Base-by-base conservation (phyloP, 495 filamentous ascomycete genomes). In the Lindgomyces ingoldianus region DNA sequence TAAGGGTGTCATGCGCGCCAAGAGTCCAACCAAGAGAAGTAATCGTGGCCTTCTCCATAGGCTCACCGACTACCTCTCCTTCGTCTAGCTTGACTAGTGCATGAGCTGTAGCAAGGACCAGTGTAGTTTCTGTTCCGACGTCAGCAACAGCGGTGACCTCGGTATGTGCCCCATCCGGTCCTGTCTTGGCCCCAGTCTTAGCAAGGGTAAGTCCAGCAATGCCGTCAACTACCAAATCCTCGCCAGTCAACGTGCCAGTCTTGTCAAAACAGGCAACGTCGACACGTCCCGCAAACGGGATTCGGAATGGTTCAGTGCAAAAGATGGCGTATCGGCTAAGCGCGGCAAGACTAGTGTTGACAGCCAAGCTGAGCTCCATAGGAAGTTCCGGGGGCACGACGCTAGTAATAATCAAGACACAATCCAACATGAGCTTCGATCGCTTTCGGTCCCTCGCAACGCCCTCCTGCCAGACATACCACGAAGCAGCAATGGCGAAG, bases 241-340 rank as follows among this genome's bases (percentile, higher is more conserved):
- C 94, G 26, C 94, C 94, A 45, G 94, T 99, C 51, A 99, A 76
- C 3, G 94, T 99, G 46, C 94, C 94, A 22, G 94, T 99, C 79
- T 99, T 99, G 75, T 99, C 94, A 69, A 99, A 99, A 81, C 94
- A 99, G 49, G 93, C 93, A 46, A 99, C 84, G 75, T 99, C 94
- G 51, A 99, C 89, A 60, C 94, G 88, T 39, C 94, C 94, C 67
- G 95, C 94, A 63, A 90, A 98, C 0, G 94, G 94, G 75, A 99
- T 99, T n/a, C 94, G 85, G 85, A 99, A 99, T 33, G 94, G 94
- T 74, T 99, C 94, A 8, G 94, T 99, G 74, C 94, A 99, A 80
- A 95, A 99, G 73, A 99, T 98, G 21, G 94, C 94, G 70, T 86
- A 94, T 71, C 91, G 91, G 76, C 92, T 94, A 33, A 99, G 80